Percentiles rank a stretch among this genome's conserved stretches.
Conservation (phyloP, 257 asterid genomes). For the Apocynum venetum region DNA sequence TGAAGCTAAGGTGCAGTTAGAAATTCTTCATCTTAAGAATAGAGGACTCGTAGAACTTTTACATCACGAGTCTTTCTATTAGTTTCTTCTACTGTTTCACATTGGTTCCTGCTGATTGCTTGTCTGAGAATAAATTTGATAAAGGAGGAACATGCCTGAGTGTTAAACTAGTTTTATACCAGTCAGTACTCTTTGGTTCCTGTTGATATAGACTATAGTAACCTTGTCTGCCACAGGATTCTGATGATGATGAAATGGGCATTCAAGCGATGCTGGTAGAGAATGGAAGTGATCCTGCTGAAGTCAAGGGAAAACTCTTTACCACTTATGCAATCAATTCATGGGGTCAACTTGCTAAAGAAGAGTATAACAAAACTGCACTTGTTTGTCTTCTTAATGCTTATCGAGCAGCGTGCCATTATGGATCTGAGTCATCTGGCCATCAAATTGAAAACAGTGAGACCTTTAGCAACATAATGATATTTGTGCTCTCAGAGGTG, state of each 20-base stretch:
- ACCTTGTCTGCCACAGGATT: conserved; percentile 39
- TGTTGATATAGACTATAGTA: background rate
- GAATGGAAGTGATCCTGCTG: conserved; percentile 37
- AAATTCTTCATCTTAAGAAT: background rate
- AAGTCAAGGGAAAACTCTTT: conserved; percentile 41
- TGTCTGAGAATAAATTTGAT: background rate
- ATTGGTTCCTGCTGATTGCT: background rate
- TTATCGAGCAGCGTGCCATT: conserved; percentile 87
- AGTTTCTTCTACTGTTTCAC: background rate
- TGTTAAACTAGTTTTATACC: background rate
- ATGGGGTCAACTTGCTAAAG: conserved; percentile 62
- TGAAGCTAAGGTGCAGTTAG: background rate
- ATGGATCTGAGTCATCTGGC: conserved; percentile 66
- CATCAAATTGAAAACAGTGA: conserved; percentile 55
- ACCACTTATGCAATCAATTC: conserved; percentile 41
- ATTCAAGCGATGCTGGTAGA: conserved; percentile 35
- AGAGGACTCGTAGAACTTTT: background rate
- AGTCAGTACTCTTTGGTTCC: background rate
- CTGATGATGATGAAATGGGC: conserved; percentile 69
- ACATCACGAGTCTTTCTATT: background rate
- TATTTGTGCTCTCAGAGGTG: conserved; percentile 61
- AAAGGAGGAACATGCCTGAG: background rate
- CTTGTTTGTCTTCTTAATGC: conserved; percentile 72
- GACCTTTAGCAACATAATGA: conserved; percentile 57
- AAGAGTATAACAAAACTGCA: conserved; percentile 48